Evolutionary conservation across 2,329 filamentous ascomycete species (phyloP).

Genomic region (Chaetomiaceae sp.): DNA sequence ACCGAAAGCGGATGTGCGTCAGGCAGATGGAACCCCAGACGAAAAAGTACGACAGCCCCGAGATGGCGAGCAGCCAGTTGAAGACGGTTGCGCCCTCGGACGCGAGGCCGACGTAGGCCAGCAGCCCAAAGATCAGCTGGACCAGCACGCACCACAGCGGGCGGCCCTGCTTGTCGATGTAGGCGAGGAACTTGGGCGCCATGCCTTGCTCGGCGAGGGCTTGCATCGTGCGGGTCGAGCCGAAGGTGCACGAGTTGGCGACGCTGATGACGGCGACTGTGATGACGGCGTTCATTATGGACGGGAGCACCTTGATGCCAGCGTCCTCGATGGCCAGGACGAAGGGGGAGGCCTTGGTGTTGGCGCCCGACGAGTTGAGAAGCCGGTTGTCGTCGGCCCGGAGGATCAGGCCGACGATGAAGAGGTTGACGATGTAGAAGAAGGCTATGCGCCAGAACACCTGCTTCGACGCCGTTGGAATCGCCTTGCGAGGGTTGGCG

Average conservation of each 20-base stretch:
- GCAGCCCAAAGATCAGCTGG: conserved; percentile 52
- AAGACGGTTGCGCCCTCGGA: conserved; percentile 42
- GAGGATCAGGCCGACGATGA: conserved; percentile 43
- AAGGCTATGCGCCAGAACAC: conserved; percentile 31
- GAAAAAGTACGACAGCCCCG: conserved; percentile 68
- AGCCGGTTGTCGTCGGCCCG: conserved; percentile 8
- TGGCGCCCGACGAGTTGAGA: conserved; percentile 6
- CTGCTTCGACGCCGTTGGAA: conserved; percentile 65
- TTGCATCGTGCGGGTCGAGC: conserved; percentile 47
- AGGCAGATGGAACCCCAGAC: conserved; percentile 68
- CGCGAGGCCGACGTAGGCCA: conserved; percentile 53
- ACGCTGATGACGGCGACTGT: conserved; percentile 48
- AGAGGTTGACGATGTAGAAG: conserved; percentile 46
- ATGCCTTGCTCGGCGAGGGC: conserved; percentile 44
- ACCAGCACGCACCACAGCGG: conserved; percentile 51
- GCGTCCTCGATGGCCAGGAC: conserved; percentile 43
- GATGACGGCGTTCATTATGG: conserved; percentile 66
- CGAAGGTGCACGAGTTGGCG: conserved; percentile 48
- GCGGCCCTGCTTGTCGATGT: conserved; percentile 57
- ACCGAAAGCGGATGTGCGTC: conserved; percentile 61
- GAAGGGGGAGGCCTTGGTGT: conserved; percentile 11
- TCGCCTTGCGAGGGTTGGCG: conserved; percentile 50
- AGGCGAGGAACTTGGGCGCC: conserved; percentile 53
- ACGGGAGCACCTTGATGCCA: conserved; percentile 61
- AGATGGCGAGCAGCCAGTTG: conserved; percentile 64